phyloP scores from a whole-genome alignment of 1,284 basidiomycete species.

The Agaricales sp. region DNA sequence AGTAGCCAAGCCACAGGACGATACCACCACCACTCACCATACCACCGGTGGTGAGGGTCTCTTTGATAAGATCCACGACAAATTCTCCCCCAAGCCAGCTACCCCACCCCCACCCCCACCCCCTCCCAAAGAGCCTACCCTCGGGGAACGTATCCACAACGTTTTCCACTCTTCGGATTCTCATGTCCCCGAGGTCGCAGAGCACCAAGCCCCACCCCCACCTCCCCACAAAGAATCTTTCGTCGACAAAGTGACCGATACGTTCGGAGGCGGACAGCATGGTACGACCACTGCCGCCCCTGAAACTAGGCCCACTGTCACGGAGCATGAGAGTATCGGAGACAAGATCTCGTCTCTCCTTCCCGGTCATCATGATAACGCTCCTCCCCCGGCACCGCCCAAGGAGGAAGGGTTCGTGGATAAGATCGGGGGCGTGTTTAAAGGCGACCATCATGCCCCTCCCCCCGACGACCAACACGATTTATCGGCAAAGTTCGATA shows the following conservation, averaged over 20 bases:
- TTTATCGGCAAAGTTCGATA: constrained; percentile 15
- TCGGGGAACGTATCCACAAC: constrained; percentile 15
- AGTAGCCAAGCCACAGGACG: neutral
- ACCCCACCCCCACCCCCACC: constrained; percentile 2
- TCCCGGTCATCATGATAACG: neutral
- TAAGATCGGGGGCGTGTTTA: constrained; percentile 8
- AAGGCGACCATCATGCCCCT: constrained; percentile 8
- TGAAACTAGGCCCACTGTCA: constrained; percentile 3
- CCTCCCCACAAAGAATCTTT: constrained; percentile 7
- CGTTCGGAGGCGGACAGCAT: constrained; percentile 4
- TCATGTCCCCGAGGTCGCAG: constrained; percentile 5
- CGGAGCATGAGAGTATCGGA: neutral
- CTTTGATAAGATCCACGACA: neutral
- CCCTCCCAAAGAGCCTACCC: constrained; percentile 12
- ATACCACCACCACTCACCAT: neutral
- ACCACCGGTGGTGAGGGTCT: neutral
- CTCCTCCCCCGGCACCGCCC: constrained; percentile 2
- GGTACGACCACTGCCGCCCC: neutral
- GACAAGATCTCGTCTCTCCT: neutral
- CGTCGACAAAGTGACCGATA: constrained; percentile 7
- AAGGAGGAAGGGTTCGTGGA: constrained; percentile 8
- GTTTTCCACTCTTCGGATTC: constrained; percentile 13
- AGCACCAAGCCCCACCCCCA: constrained; percentile 3
- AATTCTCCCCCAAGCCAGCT: neutral
- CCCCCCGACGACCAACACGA: constrained; percentile 12